Conservation (phyloP, 495 filamentous ascomycete species). For the Neurospora sp. region DNA sequence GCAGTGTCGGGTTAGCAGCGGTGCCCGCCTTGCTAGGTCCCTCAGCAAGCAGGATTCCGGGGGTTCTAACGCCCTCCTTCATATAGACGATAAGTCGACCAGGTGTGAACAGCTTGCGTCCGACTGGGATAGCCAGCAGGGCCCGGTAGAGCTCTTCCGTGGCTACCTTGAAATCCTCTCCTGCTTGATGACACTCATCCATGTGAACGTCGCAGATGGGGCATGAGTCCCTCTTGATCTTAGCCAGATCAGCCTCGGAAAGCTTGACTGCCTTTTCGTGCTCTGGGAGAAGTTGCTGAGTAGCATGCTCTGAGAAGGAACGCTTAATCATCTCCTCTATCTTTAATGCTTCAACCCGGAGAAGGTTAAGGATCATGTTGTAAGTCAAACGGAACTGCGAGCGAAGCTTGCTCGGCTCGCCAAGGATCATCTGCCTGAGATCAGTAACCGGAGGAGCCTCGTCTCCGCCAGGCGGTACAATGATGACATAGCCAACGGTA, state of each 20-base stretch:
- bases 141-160: constrained; percentile 66
- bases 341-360: constrained; percentile 92
- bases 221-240: constrained; percentile 79
- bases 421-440: constrained; percentile 87
- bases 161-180: constrained; percentile 63
- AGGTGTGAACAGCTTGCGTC: constrained; percentile 63
- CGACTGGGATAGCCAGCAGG: constrained; percentile 61
- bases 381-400: constrained; percentile 97
- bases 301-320: constrained; percentile 98
- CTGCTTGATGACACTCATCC: constrained; percentile 64
- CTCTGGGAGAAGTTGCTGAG: constrained; percentile 86
- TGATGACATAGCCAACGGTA: constrained; percentile 84
- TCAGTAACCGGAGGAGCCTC: constrained; percentile 80
- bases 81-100: constrained; percentile 62
- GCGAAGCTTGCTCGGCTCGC: constrained; percentile 86
- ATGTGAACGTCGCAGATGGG: constrained; percentile 72
- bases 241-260: constrained; percentile 84
- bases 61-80: constrained; percentile 66
- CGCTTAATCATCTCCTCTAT: constrained; percentile 99
- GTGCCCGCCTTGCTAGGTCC: constrained; percentile 47
- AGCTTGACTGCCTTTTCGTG: constrained; percentile 89
- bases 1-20: constrained; percentile 52
- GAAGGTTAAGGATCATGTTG: constrained; percentile 96
- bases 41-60: constrained; percentile 69
- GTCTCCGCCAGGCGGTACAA: constrained; percentile 64